These are phyloP conservation scores for Penicillium aurantiogriseum DNA, from an alignment of 2,329 filamentous ascomycete genomes.

Conservation along the genomic window DNA sequence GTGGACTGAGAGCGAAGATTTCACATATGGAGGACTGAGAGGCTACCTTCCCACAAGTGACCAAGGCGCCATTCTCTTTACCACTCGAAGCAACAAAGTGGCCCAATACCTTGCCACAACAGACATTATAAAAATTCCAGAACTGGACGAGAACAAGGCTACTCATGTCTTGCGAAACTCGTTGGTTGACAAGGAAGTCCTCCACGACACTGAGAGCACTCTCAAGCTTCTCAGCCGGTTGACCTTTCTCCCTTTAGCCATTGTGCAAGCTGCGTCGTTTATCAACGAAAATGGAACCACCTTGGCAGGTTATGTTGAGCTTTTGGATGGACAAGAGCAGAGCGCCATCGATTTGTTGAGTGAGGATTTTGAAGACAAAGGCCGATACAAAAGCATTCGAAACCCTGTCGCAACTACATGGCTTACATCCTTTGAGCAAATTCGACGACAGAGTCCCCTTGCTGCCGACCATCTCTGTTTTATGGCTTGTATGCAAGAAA, in stretches of 20 bases:
- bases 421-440: conserved; percentile 35
- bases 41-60: conserved; percentile 20
- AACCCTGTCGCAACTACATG: conserved; percentile 38
- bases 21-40: neutral
- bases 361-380: conserved; percentile 31
- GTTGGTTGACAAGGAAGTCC: conserved; percentile 15
- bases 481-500: conserved; percentile 31
- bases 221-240: conserved; percentile 22
- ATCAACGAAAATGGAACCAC: conserved; percentile 26
- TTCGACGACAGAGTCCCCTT: conserved; percentile 14
- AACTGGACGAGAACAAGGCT: conserved; percentile 16
- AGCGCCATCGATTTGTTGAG: conserved; percentile 26
- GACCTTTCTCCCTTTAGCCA: conserved; percentile 32
- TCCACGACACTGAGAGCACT: conserved; percentile 10
- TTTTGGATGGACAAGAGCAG: conserved; percentile 24
- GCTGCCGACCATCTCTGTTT: conserved; percentile 28
- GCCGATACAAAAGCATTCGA: conserved; percentile 24
- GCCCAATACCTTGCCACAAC: conserved; percentile 19
- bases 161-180: conserved; percentile 14
- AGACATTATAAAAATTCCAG: conserved; percentile 19
- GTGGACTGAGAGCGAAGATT: conserved; percentile 11
- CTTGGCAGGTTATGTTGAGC: conserved; percentile 13
- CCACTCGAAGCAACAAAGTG: conserved; percentile 26
- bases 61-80: conserved; percentile 31
- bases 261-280: conserved; percentile 32